Percentiles rank a stretch among this genome's conserved stretches.
Evolutionary conservation across 352 stramenopile species (phyloP).

Genomic region (Pythium sukuiense): DNA sequence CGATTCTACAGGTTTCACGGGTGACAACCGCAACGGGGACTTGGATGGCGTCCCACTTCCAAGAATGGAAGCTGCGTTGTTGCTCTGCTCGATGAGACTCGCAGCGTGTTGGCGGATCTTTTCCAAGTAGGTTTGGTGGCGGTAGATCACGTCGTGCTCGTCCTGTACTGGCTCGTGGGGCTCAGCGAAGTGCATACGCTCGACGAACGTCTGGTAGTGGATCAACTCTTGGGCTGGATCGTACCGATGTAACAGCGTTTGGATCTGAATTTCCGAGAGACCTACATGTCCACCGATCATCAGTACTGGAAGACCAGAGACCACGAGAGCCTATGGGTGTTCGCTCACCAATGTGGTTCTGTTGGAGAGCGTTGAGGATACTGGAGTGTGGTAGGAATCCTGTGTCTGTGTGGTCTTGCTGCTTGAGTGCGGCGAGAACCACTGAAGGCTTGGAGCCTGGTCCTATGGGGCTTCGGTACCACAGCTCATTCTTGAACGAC

Average conservation of each 20-base stretch:
- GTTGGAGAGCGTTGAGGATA: constrained; percentile 38
- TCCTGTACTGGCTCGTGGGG: constrained; percentile 18
- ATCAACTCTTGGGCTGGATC: constrained; percentile 31
- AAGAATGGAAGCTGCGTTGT: not conserved
- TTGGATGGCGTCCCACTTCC: not conserved
- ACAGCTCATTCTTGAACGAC: constrained; percentile 61
- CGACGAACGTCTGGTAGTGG: constrained; percentile 48
- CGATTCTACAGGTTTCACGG: not conserved
- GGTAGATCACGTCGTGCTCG: constrained; percentile 40
- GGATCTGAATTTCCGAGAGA: constrained; percentile 36
- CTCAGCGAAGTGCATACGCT: constrained; percentile 35
- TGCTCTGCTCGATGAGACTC: constrained; percentile 1
- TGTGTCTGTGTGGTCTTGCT: constrained; percentile 35
- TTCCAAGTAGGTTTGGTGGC: constrained; percentile 52
- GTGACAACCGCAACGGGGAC: not conserved
- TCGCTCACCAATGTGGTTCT: constrained; percentile 33
- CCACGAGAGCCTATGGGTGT: no score
- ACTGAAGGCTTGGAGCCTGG: constrained; percentile 49
- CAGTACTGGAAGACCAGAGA: no score
- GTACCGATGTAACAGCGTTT: constrained; percentile 36
- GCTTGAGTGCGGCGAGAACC: constrained; percentile 42
- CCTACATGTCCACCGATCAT: constrained; percentile 14
- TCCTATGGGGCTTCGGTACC: constrained; percentile 53
- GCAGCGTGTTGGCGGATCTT: constrained; percentile 38
- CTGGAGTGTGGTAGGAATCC: constrained; percentile 37